Conservation (phyloP, 495 filamentous ascomycete genomes). For the Penicillium ochrochloron region DNA sequence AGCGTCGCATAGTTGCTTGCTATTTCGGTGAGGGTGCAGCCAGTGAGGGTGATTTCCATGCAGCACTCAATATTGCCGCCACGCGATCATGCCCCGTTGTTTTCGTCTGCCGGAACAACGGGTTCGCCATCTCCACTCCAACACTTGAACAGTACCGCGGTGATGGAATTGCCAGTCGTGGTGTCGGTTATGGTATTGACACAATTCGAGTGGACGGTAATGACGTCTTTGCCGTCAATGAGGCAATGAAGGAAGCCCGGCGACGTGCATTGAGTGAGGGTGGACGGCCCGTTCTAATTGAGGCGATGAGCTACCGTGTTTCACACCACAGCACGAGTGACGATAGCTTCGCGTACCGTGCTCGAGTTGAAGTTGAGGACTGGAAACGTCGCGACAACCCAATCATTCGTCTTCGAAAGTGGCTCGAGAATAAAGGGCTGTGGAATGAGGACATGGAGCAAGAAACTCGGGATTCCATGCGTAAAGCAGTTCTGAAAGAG, state of each 20-base stretch:
- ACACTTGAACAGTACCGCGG: slow-evolving; percentile 96
- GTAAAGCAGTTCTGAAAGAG: slow-evolving; percentile 78
- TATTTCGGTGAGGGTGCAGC: slow-evolving; percentile 99
- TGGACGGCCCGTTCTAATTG: slow-evolving; percentile 81
- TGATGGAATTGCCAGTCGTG: slow-evolving; percentile 93
- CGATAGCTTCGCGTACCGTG: slow-evolving; percentile 95
- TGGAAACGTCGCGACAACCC: slow-evolving; percentile 98
- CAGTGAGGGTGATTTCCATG: slow-evolving; percentile 97
- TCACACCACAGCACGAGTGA: slow-evolving; percentile 98
- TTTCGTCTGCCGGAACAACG: slow-evolving; percentile 98
- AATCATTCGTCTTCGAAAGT: slow-evolving; percentile 88
- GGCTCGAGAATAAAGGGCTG: slow-evolving; percentile 76
- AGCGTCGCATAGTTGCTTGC: slow-evolving; percentile 76
- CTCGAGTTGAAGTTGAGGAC: slow-evolving; percentile 92
- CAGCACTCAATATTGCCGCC: slow-evolving; percentile 93
- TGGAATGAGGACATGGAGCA: slow-evolving; percentile 88
- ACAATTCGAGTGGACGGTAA: slow-evolving; percentile 97
- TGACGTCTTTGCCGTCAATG: slow-evolving; percentile 91
- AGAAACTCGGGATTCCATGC: slow-evolving; percentile 65
- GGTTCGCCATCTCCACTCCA: slow-evolving; percentile 93
- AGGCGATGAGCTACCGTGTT: slow-evolving; percentile 98
- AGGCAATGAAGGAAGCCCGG: slow-evolving; percentile 79
- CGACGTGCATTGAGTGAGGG: slow-evolving; percentile 76
- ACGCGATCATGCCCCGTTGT: slow-evolving; percentile 89
- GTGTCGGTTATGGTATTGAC: slow-evolving; percentile 96